Evolutionary conservation across 257 asterid species (phyloP), one percentile per base, ranked within the genome.

Genomic region (Marsdenia floribunda): DNA sequence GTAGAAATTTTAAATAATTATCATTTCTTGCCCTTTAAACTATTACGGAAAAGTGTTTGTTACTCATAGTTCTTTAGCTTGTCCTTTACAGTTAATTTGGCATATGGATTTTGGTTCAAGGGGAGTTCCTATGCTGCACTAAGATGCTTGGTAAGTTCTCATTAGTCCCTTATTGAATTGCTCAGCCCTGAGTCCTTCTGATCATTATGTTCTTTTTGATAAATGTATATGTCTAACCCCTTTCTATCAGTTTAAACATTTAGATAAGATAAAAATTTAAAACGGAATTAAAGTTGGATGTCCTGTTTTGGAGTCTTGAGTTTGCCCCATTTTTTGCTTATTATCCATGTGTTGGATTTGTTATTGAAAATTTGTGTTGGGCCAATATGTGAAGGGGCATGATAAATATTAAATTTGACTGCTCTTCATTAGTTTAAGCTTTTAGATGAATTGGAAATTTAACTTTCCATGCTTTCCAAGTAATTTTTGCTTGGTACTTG

Each of bases 91-190:
- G 99, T 90, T 78, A 92, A 87, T 88, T 83, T 95, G 96, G 96
- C 98, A 38, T 92, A 95, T 83, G 97, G 98, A 16, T 95, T 78
- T 82, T 95, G 98, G 99, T 77, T 95, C 55, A 87, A 84, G 78
- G 83, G 70, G 78, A 83, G 94, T 75, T 88, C 80, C 73, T 89
- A 90, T 83, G 93, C 98, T 18, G 91, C 96, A 68, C 81, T 95
- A 72, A 89, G 85, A 68, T 92, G 88, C 82, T 75, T 90, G 99
- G 98, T 94, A 90, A 26, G 92, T 86, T 69, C 69, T 59, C 72
- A 68, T 61, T 72, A 52, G 44, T 69, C 4, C 12, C 22, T 15
- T 63, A 33, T 2, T 15, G 6, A 63, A 63, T 15, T 15, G 8
- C 18, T 63, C 21, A 29, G n/a, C 12, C 19, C 12, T 4, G 37